These are phyloP conservation scores for Pythium monospermum DNA, from an alignment of 352 stramenopile genomes.

Conservation along the genomic window DNA sequence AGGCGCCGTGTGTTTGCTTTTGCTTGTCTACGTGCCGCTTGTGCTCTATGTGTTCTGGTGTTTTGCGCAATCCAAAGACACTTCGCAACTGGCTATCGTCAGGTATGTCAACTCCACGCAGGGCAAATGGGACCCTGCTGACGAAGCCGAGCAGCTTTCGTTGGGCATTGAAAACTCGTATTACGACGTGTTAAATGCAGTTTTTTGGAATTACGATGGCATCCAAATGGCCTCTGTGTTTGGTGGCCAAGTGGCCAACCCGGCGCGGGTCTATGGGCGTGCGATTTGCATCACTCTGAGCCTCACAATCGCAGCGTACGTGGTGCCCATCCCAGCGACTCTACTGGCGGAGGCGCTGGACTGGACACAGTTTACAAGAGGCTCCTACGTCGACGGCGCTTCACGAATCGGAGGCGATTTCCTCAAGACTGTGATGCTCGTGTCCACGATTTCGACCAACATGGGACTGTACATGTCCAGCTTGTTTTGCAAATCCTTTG, in stretches of 20 bases:
- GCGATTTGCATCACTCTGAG: slow-evolving; percentile 66
- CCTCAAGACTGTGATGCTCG: slow-evolving; percentile 82
- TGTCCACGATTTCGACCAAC: slow-evolving; percentile 72
- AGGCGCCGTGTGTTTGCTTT: slow-evolving; percentile 46
- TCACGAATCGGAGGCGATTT: slow-evolving; percentile 70
- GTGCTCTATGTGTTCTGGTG: slow-evolving; percentile 40
- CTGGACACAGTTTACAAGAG: slow-evolving; percentile 70
- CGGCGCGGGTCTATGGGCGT: slow-evolving; percentile 56
- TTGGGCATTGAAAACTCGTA: slow-evolving; percentile 7
- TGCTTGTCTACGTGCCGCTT: slow-evolving; percentile 83
- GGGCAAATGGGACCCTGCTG: neutral
- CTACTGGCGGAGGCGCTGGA: slow-evolving; percentile 41
- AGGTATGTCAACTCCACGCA: neutral
- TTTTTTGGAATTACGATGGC: slow-evolving; percentile 93
- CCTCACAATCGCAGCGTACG: slow-evolving; percentile 63
- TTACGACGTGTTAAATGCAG: slow-evolving; percentile 61
- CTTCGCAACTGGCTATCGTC: slow-evolving; percentile 3
- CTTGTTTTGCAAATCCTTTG: slow-evolving; percentile 87
- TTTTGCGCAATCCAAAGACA: slow-evolving; percentile 7
- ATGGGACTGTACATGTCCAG: slow-evolving; percentile 89
- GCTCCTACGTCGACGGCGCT: slow-evolving; percentile 66
- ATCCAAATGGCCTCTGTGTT: slow-evolving; percentile 84
- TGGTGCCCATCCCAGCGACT: slow-evolving; percentile 80
- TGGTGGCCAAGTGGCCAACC: slow-evolving; percentile 79
- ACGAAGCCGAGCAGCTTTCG: slow-evolving; percentile 6